Evolutionary conservation across 768 basidiomycete genomes (phyloP).

Genomic region (Mrakia gelida): DNA sequence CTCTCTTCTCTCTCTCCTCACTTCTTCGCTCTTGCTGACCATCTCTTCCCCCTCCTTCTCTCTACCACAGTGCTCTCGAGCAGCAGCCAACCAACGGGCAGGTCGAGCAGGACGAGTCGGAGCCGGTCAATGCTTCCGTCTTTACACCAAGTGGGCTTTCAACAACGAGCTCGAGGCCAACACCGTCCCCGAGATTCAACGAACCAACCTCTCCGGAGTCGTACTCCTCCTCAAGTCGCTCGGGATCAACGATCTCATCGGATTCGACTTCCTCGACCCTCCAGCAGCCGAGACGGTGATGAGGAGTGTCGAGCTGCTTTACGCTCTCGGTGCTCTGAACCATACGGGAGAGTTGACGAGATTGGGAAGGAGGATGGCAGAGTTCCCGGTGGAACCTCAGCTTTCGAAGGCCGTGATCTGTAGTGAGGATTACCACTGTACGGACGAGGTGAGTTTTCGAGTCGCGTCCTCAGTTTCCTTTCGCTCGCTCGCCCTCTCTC

Average conservation of each 20-base stretch:
- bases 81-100: constrained; percentile 94
- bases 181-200: constrained; percentile 96
- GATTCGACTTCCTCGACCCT: constrained; percentile 97
- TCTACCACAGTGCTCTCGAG: constrained; percentile 73
- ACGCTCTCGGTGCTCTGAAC: constrained; percentile 92
- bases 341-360: constrained; percentile 97
- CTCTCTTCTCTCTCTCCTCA: neutral
- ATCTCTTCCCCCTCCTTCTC: neutral
- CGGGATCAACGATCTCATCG: constrained; percentile 96
- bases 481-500: neutral
- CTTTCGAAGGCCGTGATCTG: constrained; percentile 92
- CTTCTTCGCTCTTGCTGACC: too few relatives aligned
- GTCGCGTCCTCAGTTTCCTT: neutral
- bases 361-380: constrained; percentile 92
- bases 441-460: constrained; percentile 70
- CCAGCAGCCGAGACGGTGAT: constrained; percentile 97
- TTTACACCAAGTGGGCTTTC: constrained; percentile 98
- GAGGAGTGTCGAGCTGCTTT: constrained; percentile 85
- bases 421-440: constrained; percentile 88
- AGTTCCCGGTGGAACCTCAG: constrained; percentile 98
- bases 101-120: constrained; percentile 97
- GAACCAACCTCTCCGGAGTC: constrained; percentile 95
- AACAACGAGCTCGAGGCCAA: constrained; percentile 93
- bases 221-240: constrained; percentile 91
- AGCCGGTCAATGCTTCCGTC: constrained; percentile 94